Percentiles rank a stretch among this genome's conserved stretches.
These are phyloP conservation scores for Diaporthe sp. DNA, from an alignment of 2,329 filamentous ascomycete genomes.

Conservation along the genomic window DNA sequence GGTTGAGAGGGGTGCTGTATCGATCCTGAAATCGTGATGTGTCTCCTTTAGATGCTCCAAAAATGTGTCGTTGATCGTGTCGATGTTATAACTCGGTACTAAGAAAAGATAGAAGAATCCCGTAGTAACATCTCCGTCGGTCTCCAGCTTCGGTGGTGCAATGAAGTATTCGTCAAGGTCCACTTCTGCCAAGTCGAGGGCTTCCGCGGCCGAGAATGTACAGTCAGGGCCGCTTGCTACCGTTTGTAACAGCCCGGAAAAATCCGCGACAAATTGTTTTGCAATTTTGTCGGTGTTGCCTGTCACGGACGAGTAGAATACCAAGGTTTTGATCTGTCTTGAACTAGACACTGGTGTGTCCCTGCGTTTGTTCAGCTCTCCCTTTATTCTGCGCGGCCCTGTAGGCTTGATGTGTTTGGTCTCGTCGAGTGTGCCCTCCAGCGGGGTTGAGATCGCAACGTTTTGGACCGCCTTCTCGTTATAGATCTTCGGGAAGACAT, in stretches of 20 bases:
- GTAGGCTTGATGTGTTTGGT: slow-evolving; percentile 51
- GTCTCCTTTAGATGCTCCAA: slow-evolving; percentile 91
- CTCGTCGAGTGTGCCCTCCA: slow-evolving; percentile 42
- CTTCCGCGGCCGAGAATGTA: slow-evolving; percentile 69
- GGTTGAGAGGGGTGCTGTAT: slow-evolving; percentile 83
- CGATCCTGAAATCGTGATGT: slow-evolving; percentile 96
- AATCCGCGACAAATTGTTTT: slow-evolving; percentile 69
- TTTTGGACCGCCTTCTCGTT: slow-evolving; percentile 33
- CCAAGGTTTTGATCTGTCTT: slow-evolving; percentile 74
- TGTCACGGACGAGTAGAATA: slow-evolving; percentile 93
- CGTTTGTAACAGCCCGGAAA: slow-evolving; percentile 67
- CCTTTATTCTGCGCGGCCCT: slow-evolving; percentile 63
- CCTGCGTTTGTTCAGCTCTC: slow-evolving; percentile 54
- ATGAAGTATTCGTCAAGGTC: slow-evolving; percentile 97
- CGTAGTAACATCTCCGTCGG: slow-evolving; percentile 58
- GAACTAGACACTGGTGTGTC: slow-evolving; percentile 50
- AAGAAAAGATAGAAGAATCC: slow-evolving; percentile 87
- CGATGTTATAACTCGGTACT: slow-evolving; percentile 94
- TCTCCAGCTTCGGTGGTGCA: slow-evolving; percentile 73
- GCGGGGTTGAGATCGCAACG: slow-evolving; percentile 2
- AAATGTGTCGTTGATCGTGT: slow-evolving; percentile 90
- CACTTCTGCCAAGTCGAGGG: slow-evolving; percentile 85
- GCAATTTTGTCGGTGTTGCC: slow-evolving; percentile 84
- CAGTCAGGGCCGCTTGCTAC: slow-evolving; percentile 56
- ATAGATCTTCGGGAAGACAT: slow-evolving; percentile 55